Evolutionary conservation across 176 grass and related monocot species (phyloP).

Genomic region (Hordeum marinum): DNA sequence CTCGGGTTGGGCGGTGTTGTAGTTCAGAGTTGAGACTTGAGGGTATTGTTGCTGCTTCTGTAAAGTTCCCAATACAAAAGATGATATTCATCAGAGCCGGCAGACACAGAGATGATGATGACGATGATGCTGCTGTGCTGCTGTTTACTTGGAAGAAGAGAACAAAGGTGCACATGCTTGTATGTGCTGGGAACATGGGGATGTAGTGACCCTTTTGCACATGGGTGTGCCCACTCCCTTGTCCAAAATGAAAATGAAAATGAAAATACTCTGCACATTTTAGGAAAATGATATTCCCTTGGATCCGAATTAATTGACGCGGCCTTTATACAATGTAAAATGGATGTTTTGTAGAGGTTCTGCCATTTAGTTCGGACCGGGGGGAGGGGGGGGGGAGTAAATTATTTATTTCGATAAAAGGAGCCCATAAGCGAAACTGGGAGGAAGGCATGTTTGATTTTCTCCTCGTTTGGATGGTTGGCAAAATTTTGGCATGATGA

Average conservation of each 20-base stretch:
- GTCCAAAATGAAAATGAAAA: neutral
- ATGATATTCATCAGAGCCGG: neutral
- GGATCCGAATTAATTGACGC: too few species aligned
- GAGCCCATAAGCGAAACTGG: too few species aligned
- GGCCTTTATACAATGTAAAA: too few species aligned
- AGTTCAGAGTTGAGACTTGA: conserved; percentile 24
- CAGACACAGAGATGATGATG: conserved; percentile 2
- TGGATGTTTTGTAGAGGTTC: too few species aligned
- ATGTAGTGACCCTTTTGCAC: neutral
- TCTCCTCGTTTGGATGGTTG: too few species aligned
- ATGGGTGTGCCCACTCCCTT: neutral
- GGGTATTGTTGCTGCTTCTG: conserved; percentile 9
- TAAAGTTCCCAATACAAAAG: conserved; percentile 29
- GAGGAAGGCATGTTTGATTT: neutral
- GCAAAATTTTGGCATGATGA: too few species aligned
- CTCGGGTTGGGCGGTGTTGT: conserved; percentile 9
- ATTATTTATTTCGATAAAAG: too few species aligned
- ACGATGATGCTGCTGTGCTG: neutral
- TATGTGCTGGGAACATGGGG: conserved; percentile 1
- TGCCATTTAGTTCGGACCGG: too few species aligned
- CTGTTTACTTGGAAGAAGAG: neutral
- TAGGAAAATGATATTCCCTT: neutral
- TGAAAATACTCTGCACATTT: neutral
- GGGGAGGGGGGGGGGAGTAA: too few species aligned
- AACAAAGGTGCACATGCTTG: neutral